Conservation (phyloP, 1,284 basidiomycete species). For the Cutaneotrichosporon daszewskae region DNA sequence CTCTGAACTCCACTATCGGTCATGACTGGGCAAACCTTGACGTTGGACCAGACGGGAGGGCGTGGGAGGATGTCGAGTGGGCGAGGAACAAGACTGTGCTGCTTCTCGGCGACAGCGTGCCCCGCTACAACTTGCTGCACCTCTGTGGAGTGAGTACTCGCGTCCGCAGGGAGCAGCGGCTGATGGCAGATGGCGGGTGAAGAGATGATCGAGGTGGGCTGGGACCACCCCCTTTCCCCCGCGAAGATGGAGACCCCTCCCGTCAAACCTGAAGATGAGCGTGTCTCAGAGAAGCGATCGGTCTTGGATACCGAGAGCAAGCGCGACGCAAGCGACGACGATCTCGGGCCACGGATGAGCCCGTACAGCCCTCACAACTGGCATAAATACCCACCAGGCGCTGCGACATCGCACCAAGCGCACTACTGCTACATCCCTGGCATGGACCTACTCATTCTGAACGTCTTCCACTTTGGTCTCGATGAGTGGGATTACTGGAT, state of each 20-base stretch:
- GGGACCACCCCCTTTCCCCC: conserved; percentile 17
- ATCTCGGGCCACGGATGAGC: no score
- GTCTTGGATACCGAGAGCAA: no score
- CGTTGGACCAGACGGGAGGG: conserved; percentile 6
- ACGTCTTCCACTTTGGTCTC: conserved; percentile 15
- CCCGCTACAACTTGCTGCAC: conserved; percentile 9
- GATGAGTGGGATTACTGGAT: conserved; percentile 18
- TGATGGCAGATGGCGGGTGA: conserved; percentile 16
- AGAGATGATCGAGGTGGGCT: conserved; percentile 9
- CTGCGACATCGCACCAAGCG: no score
- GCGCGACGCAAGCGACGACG: no score
- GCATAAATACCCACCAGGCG: no score
- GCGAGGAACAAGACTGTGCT: conserved; percentile 15
- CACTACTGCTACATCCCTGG: conserved; percentile 21
- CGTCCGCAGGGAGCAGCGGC: neutral
- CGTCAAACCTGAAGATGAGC: no score
- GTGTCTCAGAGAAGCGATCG: no score
- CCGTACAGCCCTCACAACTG: no score
- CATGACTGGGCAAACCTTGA: neutral
- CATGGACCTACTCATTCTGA: conserved; percentile 15
- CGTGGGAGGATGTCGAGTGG: conserved; percentile 18
- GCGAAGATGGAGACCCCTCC: no score
- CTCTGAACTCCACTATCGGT: neutral
- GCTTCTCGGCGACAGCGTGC: conserved; percentile 14
- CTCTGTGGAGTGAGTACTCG: conserved; percentile 17